phyloP scores from a whole-genome alignment of 1,139 yeast genomes.

The Saccharomyces hybrid region DNA sequence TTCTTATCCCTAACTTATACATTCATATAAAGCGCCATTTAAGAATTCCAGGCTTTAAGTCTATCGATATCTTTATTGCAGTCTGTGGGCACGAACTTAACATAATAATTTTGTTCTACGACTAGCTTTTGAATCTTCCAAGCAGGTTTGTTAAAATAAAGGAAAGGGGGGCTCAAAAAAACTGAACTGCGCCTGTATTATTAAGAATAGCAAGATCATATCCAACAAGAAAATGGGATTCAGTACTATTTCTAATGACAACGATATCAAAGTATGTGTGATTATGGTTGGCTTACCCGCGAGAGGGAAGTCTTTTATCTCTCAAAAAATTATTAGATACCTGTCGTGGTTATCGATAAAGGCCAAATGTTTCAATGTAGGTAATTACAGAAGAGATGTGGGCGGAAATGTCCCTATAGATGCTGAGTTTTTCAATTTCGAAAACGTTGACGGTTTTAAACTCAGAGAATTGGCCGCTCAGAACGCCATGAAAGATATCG shows the following conservation, averaged over 20 bases:
- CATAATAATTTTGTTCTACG: not conserved
- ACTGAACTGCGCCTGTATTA: not conserved
- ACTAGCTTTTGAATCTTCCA: not conserved
- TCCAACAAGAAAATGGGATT: slow-evolving; percentile 47
- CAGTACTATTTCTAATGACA: slow-evolving; percentile 64
- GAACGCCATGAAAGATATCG: slow-evolving; percentile 72
- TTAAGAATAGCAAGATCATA: not conserved
- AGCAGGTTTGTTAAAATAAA: not conserved
- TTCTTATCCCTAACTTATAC: not conserved
- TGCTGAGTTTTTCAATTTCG: slow-evolving; percentile 73
- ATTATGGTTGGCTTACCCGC: slow-evolving; percentile 71
- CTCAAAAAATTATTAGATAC: slow-evolving; percentile 75
- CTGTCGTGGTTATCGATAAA: slow-evolving; percentile 85
- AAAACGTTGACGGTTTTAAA: slow-evolving; percentile 54
- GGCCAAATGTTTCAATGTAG: slow-evolving; percentile 86
- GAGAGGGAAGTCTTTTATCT: slow-evolving; percentile 59
- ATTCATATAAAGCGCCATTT: not conserved
- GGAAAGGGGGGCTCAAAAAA: not conserved
- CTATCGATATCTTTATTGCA: not conserved
- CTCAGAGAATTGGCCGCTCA: slow-evolving; percentile 64
- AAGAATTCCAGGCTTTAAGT: too few species aligned
- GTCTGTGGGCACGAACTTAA: not conserved
- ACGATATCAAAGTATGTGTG: slow-evolving; percentile 64
- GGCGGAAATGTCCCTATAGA: slow-evolving; percentile 47
- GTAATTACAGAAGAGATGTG: slow-evolving; percentile 64